Percentiles rank a stretch among this genome's conserved stretches.
These are phyloP conservation scores for Tothia fuscella DNA, from an alignment of 2,329 filamentous ascomycete species.

Conservation along the genomic window DNA sequence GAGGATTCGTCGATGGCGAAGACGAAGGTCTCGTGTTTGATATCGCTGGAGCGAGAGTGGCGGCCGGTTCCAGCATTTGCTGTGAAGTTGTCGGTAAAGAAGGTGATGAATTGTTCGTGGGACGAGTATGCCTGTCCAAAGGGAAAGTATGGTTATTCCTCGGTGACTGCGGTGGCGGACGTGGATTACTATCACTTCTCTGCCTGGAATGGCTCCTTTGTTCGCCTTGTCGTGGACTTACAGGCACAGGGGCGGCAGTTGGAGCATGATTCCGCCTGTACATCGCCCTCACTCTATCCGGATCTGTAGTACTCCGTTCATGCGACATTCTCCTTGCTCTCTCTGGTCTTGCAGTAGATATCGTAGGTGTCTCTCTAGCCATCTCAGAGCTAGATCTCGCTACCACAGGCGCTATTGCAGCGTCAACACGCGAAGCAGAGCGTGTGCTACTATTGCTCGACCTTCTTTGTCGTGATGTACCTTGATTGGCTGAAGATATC, in stretches of 20 bases:
- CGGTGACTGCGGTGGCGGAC: slow-evolving; percentile 11
- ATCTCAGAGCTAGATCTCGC: not conserved
- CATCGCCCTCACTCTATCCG: slow-evolving; percentile 16
- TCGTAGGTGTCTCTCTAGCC: slow-evolving; percentile 1
- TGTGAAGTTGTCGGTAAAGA: slow-evolving; percentile 12
- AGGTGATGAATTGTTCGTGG: slow-evolving; percentile 20
- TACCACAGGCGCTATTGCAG: not conserved
- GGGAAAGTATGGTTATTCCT: no score
- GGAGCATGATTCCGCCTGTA: not conserved
- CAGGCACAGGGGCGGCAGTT: slow-evolving; percentile 11
- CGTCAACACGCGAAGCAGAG: not conserved
- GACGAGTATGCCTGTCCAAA: no score
- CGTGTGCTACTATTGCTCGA: slow-evolving; percentile 2
- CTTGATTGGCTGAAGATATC: slow-evolving; percentile 29
- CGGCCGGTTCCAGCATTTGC: not conserved
- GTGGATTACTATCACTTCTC: slow-evolving; percentile 7
- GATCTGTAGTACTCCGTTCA: slow-evolving; percentile 33
- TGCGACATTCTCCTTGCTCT: slow-evolving; percentile 26
- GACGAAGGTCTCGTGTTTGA: slow-evolving; percentile 14
- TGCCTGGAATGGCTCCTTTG: not conserved
- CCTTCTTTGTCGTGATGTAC: slow-evolving; percentile 19
- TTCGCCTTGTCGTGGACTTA: not conserved
- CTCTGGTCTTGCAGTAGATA: slow-evolving; percentile 11
- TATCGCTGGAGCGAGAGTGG: slow-evolving; percentile 12
- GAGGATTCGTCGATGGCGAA: slow-evolving; percentile 18